These are phyloP conservation scores for Paxillus ammoniavirescens DNA, from an alignment of 768 basidiomycete species.

Conservation along the genomic window DNA sequence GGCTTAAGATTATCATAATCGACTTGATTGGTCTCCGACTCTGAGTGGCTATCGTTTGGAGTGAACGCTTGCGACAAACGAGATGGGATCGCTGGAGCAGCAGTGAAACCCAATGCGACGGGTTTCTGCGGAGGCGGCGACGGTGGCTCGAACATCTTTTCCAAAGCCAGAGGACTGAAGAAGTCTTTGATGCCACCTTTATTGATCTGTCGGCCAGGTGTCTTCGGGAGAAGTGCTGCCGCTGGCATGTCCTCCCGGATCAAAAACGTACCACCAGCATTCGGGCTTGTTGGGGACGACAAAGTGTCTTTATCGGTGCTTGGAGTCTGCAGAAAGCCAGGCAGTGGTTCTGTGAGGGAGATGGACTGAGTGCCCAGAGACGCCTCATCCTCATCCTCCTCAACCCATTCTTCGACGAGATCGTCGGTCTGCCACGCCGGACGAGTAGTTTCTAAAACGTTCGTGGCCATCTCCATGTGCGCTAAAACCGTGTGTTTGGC, in stretches of 20 bases:
- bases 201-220: constrained; percentile 55
- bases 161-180: constrained; percentile 84
- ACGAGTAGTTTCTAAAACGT: constrained; percentile 14
- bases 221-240: constrained; percentile 58
- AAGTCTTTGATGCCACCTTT: constrained; percentile 72
- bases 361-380: constrained; percentile 50
- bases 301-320: constrained; percentile 31
- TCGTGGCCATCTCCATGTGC: constrained; percentile 8
- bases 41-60: constrained; percentile 28
- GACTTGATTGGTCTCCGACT: constrained; percentile 18
- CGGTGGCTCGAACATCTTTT: constrained; percentile 93
- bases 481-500: not conserved
- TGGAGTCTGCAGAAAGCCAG: constrained; percentile 46
- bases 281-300: constrained; percentile 28
- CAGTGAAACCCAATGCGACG: constrained; percentile 18
- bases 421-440: constrained; percentile 90
- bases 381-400: constrained; percentile 45
- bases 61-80: constrained; percentile 38
- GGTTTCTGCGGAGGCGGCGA: constrained; percentile 57
- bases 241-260: constrained; percentile 65
- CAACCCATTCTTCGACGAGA: constrained; percentile 90
- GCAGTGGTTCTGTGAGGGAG: constrained; percentile 58
- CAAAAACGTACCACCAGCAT: constrained; percentile 66
- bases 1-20: constrained; percentile 8
- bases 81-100: constrained; percentile 33